Conservation (phyloP, 129 eudicot species). For the Artemisia annua region DNA sequence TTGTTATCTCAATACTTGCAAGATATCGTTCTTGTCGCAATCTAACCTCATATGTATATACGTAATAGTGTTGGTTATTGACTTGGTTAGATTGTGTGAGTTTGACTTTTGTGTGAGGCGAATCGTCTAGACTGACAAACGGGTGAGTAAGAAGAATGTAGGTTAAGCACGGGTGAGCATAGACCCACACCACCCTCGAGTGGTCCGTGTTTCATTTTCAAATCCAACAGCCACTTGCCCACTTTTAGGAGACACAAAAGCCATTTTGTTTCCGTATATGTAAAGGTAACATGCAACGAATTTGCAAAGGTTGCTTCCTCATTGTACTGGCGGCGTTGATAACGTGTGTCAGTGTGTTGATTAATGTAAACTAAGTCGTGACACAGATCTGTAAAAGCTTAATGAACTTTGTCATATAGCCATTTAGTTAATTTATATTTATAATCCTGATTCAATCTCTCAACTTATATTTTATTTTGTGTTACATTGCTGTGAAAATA, state of each 20-base stretch:
- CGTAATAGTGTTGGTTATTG: not conserved
- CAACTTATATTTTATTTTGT: too few species aligned
- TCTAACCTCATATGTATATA: too few species aligned
- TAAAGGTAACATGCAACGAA: not conserved
- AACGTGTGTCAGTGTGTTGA: too few species aligned
- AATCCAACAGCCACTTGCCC: not conserved
- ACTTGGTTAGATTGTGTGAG: not conserved
- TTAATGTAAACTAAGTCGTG: too few species aligned
- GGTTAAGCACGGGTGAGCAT: conserved; percentile 29
- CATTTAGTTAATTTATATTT: too few species aligned
- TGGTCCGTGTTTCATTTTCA: conserved; percentile 35
- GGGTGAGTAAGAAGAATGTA: conserved; percentile 27
- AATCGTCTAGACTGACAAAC: not conserved
- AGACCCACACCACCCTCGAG: conserved; percentile 23
- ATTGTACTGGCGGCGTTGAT: too few species aligned
- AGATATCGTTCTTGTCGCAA: too few species aligned
- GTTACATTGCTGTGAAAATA: too few species aligned
- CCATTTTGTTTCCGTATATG: not conserved
- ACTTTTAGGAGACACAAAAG: conserved; percentile 17
- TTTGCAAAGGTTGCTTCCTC: not conserved
- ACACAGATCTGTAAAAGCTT: too few species aligned
- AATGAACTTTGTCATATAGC: too few species aligned
- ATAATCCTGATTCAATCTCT: too few species aligned
- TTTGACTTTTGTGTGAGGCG: conserved; percentile 9
- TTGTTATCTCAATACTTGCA: too few species aligned